Base-by-base conservation (phyloP, 495 filamentous ascomycete genomes). In the Filosporella fistucella region DNA sequence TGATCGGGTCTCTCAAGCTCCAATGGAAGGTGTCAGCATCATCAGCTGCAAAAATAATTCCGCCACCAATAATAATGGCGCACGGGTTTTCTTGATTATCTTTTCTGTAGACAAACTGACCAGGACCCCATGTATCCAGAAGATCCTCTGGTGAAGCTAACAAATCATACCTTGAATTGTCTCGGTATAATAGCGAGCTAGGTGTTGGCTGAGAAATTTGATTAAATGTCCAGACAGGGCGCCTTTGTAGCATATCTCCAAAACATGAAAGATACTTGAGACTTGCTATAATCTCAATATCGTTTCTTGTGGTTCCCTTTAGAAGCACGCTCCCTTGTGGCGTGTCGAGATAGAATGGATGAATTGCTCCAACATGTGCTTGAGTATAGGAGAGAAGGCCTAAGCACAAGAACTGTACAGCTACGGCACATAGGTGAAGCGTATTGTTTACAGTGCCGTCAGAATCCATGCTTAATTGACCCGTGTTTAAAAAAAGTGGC, bases 81-180 rank as follows among this genome's bases (percentile, higher is more conserved):
- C 22, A 42, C 10, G 22, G 20, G 2, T 25, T 12, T 28, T 28
- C 2, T 25, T 24, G 13, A 80, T 78, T 46, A 63, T 86, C 20
- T 86, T 86, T 63, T 84, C 78, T 36, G 61, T 87, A 76, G 21
- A 43, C 22, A 25, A 49, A 54, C 32, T 39, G 39, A 4, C 21
- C 38, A 3, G 51, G 51, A 22, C 21, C 32, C 51, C 51, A 54
- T 3, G 51, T 54, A 35, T 44, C 44, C 16, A 40, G 29, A 8
- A 54, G 0, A 21, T 49, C 51, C 23, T 49, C 45, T 36, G 51
- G 51, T 25, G 51, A 44, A 6, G 51, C 45, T 21, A 54, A 29
- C n/a, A 49, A 21, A 20, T 54, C 45, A 21, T 22, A 44, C 18
- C 33, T 16, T 14, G 6, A 12, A n/a, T n/a, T n/a, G n/a, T n/a